Base-by-base conservation (phyloP, 1,284 basidiomycete genomes). In the Ustilago esculenta region DNA sequence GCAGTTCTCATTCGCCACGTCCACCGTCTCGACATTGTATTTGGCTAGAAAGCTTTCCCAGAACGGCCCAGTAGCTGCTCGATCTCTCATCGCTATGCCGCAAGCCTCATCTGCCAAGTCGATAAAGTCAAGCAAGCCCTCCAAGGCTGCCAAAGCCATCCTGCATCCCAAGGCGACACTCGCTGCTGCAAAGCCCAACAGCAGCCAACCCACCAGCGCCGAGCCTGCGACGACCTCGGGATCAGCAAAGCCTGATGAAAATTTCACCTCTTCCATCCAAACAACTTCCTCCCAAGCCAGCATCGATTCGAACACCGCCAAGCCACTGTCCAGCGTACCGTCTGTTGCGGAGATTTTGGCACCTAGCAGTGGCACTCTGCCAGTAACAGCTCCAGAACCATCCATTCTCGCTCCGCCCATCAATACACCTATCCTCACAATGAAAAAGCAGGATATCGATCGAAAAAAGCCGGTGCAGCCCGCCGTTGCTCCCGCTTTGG, bases 71-170 rank as follows among this genome's bases (percentile, higher is more conserved):
- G 30, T 30, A 3, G 24, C 8, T 24, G 14, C 30, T 33, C 3
- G 34, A 15, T 42, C 36, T 7, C 24, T 7, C n/a, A 18, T 10
- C 14, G 46, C 5, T 23, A 65, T 65, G 61, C 54, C 61, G n/a
- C 54, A 52, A 21, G 32, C 10, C 20, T 41, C 47, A 12, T 50
- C 53, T 2, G 20, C 33, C 15, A 58, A 54, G 29, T 32, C 54
- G 6, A 29, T 30, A 23, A 65, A 58, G 50, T 37, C 45, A 4
- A 21, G 15, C 24, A 65, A 65, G 32, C 50, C 61, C 39, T 52
- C 61, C n/a, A 65, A 65, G 35, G 54, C 50, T 20, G 61, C 61
- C 30, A 65, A 65, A 30, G 61, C 61, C n/a, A 58, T 65, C 32
- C 35, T 65, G 18, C 61, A 65, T 50, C 54, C 61, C 36, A 65